phyloP scores from a whole-genome alignment of 352 stramenopile genomes.

The Phytopythium cucurbitacearum region DNA sequence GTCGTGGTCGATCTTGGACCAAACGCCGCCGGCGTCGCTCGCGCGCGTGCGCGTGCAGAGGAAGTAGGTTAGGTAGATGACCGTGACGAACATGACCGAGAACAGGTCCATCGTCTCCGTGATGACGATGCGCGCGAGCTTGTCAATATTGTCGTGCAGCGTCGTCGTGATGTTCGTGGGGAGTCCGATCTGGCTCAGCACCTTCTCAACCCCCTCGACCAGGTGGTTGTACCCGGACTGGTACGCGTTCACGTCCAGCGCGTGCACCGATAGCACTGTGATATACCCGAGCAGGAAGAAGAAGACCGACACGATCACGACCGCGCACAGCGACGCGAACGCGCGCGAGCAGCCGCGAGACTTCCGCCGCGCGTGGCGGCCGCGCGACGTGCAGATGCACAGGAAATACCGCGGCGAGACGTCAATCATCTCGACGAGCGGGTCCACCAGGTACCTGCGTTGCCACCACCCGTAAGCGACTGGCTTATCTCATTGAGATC shows the following conservation, averaged over 20 bases:
- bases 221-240: slow-evolving; percentile 80
- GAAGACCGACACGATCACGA: slow-evolving; percentile 85
- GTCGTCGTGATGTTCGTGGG: slow-evolving; percentile 87
- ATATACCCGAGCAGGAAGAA: slow-evolving; percentile 86
- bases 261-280: slow-evolving; percentile 82
- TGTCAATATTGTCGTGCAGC: slow-evolving; percentile 88
- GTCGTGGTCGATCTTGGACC: slow-evolving; percentile 87
- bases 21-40: slow-evolving; percentile 79
- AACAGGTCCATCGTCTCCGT: slow-evolving; percentile 88
- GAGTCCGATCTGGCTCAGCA: slow-evolving; percentile 71
- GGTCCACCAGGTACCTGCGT: slow-evolving; percentile 75
- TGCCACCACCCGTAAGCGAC: too few relatives aligned
- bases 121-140: slow-evolving; percentile 76
- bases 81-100: slow-evolving; percentile 88
- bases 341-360: slow-evolving; percentile 80
- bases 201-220: slow-evolving; percentile 53
- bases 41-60: slow-evolving; percentile 79
- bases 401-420: slow-evolving; percentile 86
- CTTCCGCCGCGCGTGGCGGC: slow-evolving; percentile 64
- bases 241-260: slow-evolving; percentile 75
- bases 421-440: slow-evolving; percentile 85
- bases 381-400: slow-evolving; percentile 77
- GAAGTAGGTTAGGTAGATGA: slow-evolving; percentile 89
- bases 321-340: slow-evolving; percentile 76
- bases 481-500: too few relatives aligned